These are phyloP conservation scores for Leccinum olivaceopallidum DNA, from an alignment of 768 basidiomycete species.

Conservation along the genomic window DNA sequence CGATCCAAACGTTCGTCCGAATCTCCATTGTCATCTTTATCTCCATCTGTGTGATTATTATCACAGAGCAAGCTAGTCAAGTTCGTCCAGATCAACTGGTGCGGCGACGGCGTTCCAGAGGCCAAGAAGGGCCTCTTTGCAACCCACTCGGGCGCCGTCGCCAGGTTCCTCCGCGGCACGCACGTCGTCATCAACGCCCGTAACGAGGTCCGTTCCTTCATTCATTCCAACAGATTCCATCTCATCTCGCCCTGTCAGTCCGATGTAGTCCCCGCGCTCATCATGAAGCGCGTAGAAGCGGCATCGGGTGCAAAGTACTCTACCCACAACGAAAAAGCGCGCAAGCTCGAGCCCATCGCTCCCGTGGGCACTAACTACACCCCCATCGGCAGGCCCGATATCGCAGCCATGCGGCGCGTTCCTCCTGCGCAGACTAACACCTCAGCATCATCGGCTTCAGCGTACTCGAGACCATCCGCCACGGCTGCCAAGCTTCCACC, in stretches of 20 bases:
- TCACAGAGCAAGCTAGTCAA: slow-evolving; percentile 78
- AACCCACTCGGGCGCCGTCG: slow-evolving; percentile 79
- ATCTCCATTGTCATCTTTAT: not conserved
- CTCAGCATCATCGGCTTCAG: not conserved
- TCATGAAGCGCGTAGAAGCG: slow-evolving; percentile 85
- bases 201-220: slow-evolving; percentile 61
- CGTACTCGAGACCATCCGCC: not conserved
- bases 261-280: slow-evolving; percentile 76
- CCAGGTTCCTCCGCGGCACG: slow-evolving; percentile 75
- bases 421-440: slow-evolving; percentile 31
- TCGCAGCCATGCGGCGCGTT: slow-evolving; percentile 54
- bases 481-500: slow-evolving; percentile 34
- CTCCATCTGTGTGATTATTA: not conserved
- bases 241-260: slow-evolving; percentile 41
- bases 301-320: slow-evolving; percentile 92
- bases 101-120: slow-evolving; percentile 95
- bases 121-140: slow-evolving; percentile 91
- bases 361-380: slow-evolving; percentile 78
- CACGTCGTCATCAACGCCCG: slow-evolving; percentile 88
- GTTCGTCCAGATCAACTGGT: slow-evolving; percentile 97
- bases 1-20: slow-evolving; percentile 72
- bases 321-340: slow-evolving; percentile 72
- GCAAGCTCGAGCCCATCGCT: slow-evolving; percentile 75
- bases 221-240: not conserved
- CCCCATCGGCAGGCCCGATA: slow-evolving; percentile 75